Evolutionary conservation across 2,329 filamentous ascomycete species (phyloP).

Genomic region (Fusarium circinatum): DNA sequence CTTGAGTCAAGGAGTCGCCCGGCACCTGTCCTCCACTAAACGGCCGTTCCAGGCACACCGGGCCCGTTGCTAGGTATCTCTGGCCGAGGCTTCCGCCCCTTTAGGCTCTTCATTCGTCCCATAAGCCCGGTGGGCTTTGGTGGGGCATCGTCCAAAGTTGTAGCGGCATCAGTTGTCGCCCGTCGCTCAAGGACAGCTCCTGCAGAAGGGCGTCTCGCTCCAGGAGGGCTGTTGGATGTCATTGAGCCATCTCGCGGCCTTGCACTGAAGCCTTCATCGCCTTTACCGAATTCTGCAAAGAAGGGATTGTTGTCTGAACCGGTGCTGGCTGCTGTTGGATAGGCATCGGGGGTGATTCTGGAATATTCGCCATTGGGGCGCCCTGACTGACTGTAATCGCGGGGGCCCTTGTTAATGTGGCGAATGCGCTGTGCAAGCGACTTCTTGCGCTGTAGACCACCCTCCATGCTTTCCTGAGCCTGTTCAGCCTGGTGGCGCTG

Average conservation of each 20-base stretch:
- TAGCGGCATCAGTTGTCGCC: constrained; percentile 67
- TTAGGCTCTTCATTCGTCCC: constrained; percentile 84
- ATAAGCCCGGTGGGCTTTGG: constrained; percentile 71
- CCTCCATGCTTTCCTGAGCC: constrained; percentile 64
- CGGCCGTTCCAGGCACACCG: constrained; percentile 54
- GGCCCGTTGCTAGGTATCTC: constrained; percentile 52
- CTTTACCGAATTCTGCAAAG: constrained; percentile 78
- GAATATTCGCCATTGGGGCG: constrained; percentile 60
- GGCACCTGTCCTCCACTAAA: constrained; percentile 47
- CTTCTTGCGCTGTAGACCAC: constrained; percentile 87
- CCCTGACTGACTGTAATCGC: constrained; percentile 68
- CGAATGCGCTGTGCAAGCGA: constrained; percentile 92
- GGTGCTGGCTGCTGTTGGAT: constrained; percentile 48
- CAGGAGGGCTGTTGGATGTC: constrained; percentile 68
- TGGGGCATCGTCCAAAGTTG: constrained; percentile 53
- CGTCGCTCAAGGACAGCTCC: constrained; percentile 69
- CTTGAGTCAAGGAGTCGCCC: constrained; percentile 34
- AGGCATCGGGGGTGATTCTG: constrained; percentile 54
- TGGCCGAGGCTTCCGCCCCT: constrained; percentile 63
- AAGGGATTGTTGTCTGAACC: constrained; percentile 74
- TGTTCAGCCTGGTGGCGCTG: constrained; percentile 78
- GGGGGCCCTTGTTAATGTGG: constrained; percentile 78
- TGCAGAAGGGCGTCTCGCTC: constrained; percentile 49
- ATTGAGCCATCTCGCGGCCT: constrained; percentile 52
- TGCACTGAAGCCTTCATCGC: constrained; percentile 62